Base-by-base conservation (phyloP, 208 protist genomes). In the Crithidia brevicula region DNA sequence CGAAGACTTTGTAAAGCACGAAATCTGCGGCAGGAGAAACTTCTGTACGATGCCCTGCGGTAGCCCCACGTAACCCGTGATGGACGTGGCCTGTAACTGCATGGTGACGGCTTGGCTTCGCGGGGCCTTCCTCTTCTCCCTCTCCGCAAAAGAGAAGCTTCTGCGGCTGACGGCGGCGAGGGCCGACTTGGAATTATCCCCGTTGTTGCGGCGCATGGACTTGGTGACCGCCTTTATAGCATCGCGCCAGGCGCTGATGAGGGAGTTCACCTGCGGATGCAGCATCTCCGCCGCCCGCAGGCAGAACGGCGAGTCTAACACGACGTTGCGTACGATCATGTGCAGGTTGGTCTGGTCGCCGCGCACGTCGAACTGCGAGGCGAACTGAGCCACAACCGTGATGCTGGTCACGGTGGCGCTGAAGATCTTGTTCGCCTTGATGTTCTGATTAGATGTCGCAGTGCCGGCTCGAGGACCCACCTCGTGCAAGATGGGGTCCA, bases 231-330 rank as follows among this genome's bases (percentile, higher is more conserved):
- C 47, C 40, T 40, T 59, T 50, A 76, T 52, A 10, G 84, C 72
- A 2, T 58, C 42, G n/a, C 77, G 56, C 92, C 92, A 96, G 49
- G 67, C 57, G 15, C 66, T 67, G 25, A 92, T 38, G 60, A 91
- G 82, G 31, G 79, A 65, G 34, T 89, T 83, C 18, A 89, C 61
- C 64, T 96, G 92, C 45, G 92, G 88, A 25, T 86, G 73, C 3
- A 96, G 71, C 45, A 77, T 90, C 28, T 92, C 82, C 3, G 42
- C 74, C 20, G 86, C 74, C 38, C 81, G 74, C 20, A 85, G 76
- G 33, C 84, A 81, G 65, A 87, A 82, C 23, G 89, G 92, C 11
- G 61, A 81, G 15, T 75, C 61, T 4, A 91, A 56, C 13, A 67
- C 31, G 20, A 86, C 64, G 25, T 77, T 81, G 18, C 63, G 57